These are phyloP conservation scores for Dacryopinax spathularia DNA, from an alignment of 768 basidiomycete genomes.

Conservation along the genomic window DNA sequence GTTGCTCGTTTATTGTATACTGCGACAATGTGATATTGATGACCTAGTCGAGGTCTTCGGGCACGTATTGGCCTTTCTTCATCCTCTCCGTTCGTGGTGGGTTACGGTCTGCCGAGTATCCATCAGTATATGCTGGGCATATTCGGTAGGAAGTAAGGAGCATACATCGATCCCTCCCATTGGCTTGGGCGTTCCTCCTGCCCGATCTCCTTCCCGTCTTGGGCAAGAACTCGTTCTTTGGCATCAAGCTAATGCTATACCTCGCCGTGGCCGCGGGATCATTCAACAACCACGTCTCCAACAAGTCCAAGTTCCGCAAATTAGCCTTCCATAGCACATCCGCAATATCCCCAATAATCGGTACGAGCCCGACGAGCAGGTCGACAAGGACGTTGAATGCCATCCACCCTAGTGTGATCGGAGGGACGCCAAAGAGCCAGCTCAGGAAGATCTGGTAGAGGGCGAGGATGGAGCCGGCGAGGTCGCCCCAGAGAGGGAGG, in stretches of 20 bases:
- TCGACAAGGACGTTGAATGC: conserved; percentile 9
- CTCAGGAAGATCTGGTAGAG: conserved; percentile 11
- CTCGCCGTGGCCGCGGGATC: conserved; percentile 6
- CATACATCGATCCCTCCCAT: neutral
- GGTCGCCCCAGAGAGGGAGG: conserved; percentile 11
- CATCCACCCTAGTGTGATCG: conserved; percentile 9
- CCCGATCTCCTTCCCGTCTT: neutral
- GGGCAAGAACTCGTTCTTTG: conserved; percentile 9
- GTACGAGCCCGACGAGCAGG: conserved; percentile 9
- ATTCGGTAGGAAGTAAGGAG: neutral
- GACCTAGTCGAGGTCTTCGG: neutral
- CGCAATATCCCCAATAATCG: conserved; percentile 10
- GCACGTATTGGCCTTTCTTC: conserved; percentile 1
- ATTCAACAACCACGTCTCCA: conserved; percentile 11
- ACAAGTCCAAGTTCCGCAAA: conserved; percentile 10
- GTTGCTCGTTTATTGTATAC: too few species aligned
- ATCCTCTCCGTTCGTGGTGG: neutral
- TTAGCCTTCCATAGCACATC: conserved; percentile 13
- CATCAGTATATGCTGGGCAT: neutral
- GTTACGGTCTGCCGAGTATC: neutral
- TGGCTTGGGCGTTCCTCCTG: neutral
- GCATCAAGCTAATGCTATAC: conserved; percentile 8
- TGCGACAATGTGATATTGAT: neutral
- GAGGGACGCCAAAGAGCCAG: conserved; percentile 11
- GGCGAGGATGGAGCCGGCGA: conserved; percentile 7